Evolutionary conservation across 2,329 filamentous ascomycete species (phyloP), one percentile per base, ranked within the genome.

Genomic region (Xylariaceae sp.): DNA sequence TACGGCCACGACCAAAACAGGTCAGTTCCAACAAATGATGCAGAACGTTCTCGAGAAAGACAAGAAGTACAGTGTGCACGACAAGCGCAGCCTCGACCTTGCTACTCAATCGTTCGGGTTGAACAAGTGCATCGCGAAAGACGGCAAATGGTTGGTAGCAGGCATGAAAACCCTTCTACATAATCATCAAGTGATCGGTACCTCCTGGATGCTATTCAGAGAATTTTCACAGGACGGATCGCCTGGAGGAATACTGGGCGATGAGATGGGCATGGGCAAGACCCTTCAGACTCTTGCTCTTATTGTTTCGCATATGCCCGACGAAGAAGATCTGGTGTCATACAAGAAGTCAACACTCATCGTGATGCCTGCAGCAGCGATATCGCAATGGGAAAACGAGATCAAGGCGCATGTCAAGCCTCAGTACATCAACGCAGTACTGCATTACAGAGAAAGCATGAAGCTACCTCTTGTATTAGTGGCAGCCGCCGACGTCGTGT

Each of bases 191-290:
- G 38, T 54, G 2, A 15, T 47, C 17, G 48, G 48, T 18, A 18
- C 35, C 4, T 48, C 48, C 1, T 52, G 48, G 48, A 54, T 56
- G 54, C 4, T 56, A 17, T 3, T 38, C 5, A 47, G 48, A 2
- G 54, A 56, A 18, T 43, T 48, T 2, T 47, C 33, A 10, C 14
- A 44, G 14, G 22, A 49, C 1, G 45, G 44, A 5, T 48, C 51
- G 5, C 4, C 18, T 11, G 54, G 53, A 1, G 54, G 54, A 7
- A 49, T 56, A 15, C 38, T 56, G 18, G 54, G 27, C 1, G 54
- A 54, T 27, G 51, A 56, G 35, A 56, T 56, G 51, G 54, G 54
- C 2, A 47, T 56, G 46, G 54, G 54, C 6, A 56, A 56, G 22
- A 54, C 54, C 3, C 17, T 56, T 0, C 15, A 56, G 18, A 33